Base-by-base conservation (phyloP, 2,329 filamentous ascomycete species). In the Aspergillus sp. region DNA sequence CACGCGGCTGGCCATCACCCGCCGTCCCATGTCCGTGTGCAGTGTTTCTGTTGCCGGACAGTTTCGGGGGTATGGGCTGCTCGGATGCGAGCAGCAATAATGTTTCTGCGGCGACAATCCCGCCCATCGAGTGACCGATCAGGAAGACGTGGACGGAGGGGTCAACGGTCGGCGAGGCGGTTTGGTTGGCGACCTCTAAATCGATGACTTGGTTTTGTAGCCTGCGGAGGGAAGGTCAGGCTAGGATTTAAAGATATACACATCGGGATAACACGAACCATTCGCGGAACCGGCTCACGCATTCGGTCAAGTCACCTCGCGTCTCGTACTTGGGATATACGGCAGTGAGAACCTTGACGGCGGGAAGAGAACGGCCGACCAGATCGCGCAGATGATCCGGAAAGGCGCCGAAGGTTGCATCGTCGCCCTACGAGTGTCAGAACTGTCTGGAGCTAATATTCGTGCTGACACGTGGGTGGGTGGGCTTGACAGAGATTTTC, bases 161-260 rank as follows among this genome's bases (percentile, higher is more conserved):
- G 55, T 95, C 90, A 57, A 95, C 81, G 0, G 89, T 95, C 0
- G 92, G 92, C 4, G 88, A 92, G 1, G 89, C 83, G 0, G 90
- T 93, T 43, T 81, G 80, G 60, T 89, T 88, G 24, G 82, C 85
- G 52, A 96, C 92, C 73, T 99, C 93, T 64, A 96, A 79, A 70
- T 97, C 94, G 63, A 97, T 96, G 62, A 97, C 89, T 63, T 89
- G 89, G 67, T 96, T 87, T 60, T 92, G 85, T 14, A 97, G 83
- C 90, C 87, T 90, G 40, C 8, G 38, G 5, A 3, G 10, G 7
- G 30, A 47, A 2, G 19, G 11, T 22, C 8, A 22, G 30, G 5
- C 16, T 3, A 45, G 32, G 13, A 4, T 4, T 8, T 14, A 2
- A 3, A 19, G 46, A 43, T 22, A 44, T 35, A 4, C 24, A 40